Percentiles rank a stretch among this genome's conserved stretches.
Evolutionary conservation across 108 stramenopile genomes (phyloP).

Genomic region (Schizochytrium sp.): DNA sequence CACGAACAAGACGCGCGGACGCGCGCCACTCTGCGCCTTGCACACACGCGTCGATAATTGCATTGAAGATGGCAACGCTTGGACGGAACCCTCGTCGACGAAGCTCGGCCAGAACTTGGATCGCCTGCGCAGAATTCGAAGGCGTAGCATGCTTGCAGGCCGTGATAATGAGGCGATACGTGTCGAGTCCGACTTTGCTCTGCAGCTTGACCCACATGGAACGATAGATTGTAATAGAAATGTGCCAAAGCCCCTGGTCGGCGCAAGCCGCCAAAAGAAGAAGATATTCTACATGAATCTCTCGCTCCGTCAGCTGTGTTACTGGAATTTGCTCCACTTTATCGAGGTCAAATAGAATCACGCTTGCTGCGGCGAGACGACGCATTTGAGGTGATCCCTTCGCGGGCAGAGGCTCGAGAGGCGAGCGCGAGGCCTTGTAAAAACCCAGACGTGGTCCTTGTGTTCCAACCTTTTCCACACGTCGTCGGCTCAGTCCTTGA

Average conservation of each 20-base stretch:
- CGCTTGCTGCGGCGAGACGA: neutral
- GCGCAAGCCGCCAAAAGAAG: neutral
- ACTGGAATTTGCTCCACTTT: neutral
- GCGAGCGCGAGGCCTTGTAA: neutral
- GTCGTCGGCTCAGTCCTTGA: neutral
- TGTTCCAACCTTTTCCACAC: neutral
- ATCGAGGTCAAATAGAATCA: neutral
- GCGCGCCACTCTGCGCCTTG: neutral
- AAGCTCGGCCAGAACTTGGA: neutral
- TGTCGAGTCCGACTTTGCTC: neutral
- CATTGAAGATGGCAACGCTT: neutral
- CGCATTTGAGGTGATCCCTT: neutral
- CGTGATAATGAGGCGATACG: neutral
- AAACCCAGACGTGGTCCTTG: neutral
- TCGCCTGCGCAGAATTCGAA: neutral
- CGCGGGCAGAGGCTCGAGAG: neutral
- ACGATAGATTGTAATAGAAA: neutral
- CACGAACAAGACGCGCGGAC: neutral
- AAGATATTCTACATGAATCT: neutral
- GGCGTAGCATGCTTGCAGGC: slow-evolving; percentile 3
- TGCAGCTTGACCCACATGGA: neutral
- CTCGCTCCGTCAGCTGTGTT: neutral
- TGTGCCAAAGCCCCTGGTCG: neutral
- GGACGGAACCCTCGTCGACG: neutral
- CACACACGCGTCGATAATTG: neutral